Base-by-base conservation (phyloP, 768 basidiomycete species). In the Russula sp. region DNA sequence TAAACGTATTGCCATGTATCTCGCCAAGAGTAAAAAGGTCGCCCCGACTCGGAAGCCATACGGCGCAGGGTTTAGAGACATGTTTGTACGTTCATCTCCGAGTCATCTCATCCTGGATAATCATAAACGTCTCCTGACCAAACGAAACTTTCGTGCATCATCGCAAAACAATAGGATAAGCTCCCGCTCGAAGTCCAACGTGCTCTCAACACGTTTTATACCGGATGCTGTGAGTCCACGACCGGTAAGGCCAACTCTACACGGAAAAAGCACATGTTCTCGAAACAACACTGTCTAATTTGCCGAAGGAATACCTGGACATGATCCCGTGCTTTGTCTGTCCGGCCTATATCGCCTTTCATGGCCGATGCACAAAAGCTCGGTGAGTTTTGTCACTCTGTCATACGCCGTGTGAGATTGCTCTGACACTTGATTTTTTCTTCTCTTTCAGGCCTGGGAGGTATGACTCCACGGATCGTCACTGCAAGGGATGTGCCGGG, bases 381-480 rank as follows among this genome's bases (percentile, higher is more conserved):
- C 0, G 18, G 38, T 40, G 38, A 40, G 38, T 40, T 40, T 40
- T 40, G 38, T 40, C 13, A 13, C 38, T 5, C 36, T 38, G 14
- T 38, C 14, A 6, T 40, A 7, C 16, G 26, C 13, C 34, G 53
- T 14, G 38, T 40, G 49, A 6, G 11, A 13, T 32, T 24, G n/a
- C 46, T 48, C 22, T 22, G n/a, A 48, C 46, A 22, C 11, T 2
- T 2, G 4, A 40, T 6, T 40, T 18, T 5, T 1, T 8, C 20
- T 20, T 57, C 10, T 5, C 3, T 3, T 30, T 24, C 54, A 65
- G 64, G 42, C 10, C 6, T 2, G 59, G 64, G n/a, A 30, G 59
- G 10, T 65, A 57, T 26, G 64, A 65, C 50, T 42, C 64, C 2
- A n/a, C 55, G 1, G 49, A 57, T 14, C 49, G 64, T 0, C 64